Base-by-base conservation (phyloP, 352 stramenopile genomes). In the Globisporangium alternatum region DNA sequence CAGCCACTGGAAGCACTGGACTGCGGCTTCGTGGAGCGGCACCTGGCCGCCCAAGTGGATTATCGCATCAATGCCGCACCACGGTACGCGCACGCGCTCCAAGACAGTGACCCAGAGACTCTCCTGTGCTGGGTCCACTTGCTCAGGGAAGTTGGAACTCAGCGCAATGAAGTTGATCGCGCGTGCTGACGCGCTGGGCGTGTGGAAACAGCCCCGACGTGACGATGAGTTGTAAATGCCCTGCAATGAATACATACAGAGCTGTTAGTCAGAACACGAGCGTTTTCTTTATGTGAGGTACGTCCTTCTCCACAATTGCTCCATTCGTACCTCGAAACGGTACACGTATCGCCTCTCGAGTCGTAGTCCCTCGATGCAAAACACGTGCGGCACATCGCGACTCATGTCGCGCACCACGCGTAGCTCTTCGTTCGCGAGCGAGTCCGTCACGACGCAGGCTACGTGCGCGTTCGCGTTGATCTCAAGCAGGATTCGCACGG, bases 1-100 rank as follows among this genome's bases (percentile, higher is more conserved):
- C 31, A 78, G 63, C 82, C 81, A 94, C 12, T 83, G 63, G 15
- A 88, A 76, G 35, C 81, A 92, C 22, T 92, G 77, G 2, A 83
- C 56, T 3, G 77, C 76, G 35, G 81, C 80, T 67, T 91, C 78
- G 44, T 92, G 85, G 41, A 94, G 77, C 2, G 81, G 80, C 0
- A 91, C 83, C 72, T 94, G 85, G 3, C 85, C 85, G 17, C 85
- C 83, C 44, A 92, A 53, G 56, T 94, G 83, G 2, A 92, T 55
- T 17, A 92, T 67, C n/a, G 80, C 75, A 52, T 94, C 83, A 15
- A 94, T 70, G 9, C 83, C 80, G 47, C 80, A 86, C 83, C 83
- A 94, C 5, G 83, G 80, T 0, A 81, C 57, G 56, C 76, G 69
- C 12, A 83, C 68, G 3, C 81, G 72, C 13, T 85, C 67, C 30